Percentiles rank a stretch among this genome's conserved stretches.
phyloP scores from a whole-genome alignment of 2,329 filamentous ascomycete species.

The Ascochyta lentis region DNA sequence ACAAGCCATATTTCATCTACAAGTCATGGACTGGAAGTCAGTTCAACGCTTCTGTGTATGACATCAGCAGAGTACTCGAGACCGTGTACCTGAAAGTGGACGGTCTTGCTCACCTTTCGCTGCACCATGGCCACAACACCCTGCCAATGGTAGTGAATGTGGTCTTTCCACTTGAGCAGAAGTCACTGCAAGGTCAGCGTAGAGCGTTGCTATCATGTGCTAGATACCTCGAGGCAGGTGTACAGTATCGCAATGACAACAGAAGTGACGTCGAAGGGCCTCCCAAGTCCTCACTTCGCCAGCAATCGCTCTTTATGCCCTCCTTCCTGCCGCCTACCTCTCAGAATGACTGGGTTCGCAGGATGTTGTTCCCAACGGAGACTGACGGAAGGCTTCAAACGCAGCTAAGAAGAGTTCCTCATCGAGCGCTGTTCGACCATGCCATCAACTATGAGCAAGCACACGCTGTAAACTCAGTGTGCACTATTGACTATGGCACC shows the following conservation, averaged over 20 bases:
- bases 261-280: background rate
- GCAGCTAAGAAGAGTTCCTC: constrained; percentile 44
- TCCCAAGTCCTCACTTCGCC: background rate
- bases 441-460: constrained; percentile 58
- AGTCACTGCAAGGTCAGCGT: background rate
- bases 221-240: background rate
- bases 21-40: constrained; percentile 29
- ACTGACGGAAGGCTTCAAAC: constrained; percentile 49
- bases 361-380: constrained; percentile 54
- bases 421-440: constrained; percentile 48
- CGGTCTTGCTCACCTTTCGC: constrained; percentile 9
- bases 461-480: constrained; percentile 53
- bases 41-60: constrained; percentile 31
- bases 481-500: constrained; percentile 51
- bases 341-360: constrained; percentile 40
- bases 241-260: background rate
- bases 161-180: constrained; percentile 29
- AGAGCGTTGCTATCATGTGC: constrained; percentile 1
- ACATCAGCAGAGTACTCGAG: constrained; percentile 33
- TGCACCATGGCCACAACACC: background rate
- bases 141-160: constrained; percentile 32
- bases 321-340: no score
- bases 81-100: constrained; percentile 31
- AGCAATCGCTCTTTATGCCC: background rate
- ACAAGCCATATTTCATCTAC: background rate